Base-by-base conservation (phyloP, 1,284 basidiomycete species). In the Ceratobasidium sp. region DNA sequence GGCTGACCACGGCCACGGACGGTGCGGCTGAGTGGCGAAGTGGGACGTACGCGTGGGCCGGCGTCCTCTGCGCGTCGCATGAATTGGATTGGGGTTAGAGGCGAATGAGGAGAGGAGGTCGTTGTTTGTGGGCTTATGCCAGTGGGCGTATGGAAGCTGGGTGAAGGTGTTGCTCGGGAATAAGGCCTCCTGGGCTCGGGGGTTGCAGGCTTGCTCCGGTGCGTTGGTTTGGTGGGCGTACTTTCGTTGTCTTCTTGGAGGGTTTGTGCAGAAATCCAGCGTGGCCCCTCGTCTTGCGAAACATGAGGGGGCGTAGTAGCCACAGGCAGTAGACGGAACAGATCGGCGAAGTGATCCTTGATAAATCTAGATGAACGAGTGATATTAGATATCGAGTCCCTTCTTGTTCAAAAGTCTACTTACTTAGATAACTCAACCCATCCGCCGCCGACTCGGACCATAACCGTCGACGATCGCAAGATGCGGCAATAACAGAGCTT, bases 371-470 rank as follows among this genome's bases (percentile, higher is more conserved):
- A 15, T n/a, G n/a, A 44, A 60, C 74, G 14, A 15, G 9, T n/a
- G 22, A 60, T 44, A 53, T n/a, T 29, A 65, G 62, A 64, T n/a
- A 48, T 47, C 53, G 44, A 60, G 57, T 9, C 7, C 22, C 14
- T 5, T 1, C 29, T 3, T 60, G 14, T n/a, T 53, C 51, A 53
- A 9, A 27, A n/a, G n/a, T 60, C 22, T 19, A 86, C 90, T 75
- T 81, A 95, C 94, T 90, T 95, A 14, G 93, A 94, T 74, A 97
- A 83, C 82, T 97, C 95, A 72, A 89, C 85, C 96, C 96, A 97
- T n/a, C 96, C 96, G 57, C 96, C 96, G 36, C 96, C 95, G 19
- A 97, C 94, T 76, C 95, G 89, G 51, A 98, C 95, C 96, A 98
- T 97, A 76, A 97, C 96, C 0, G 93, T 96, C 78, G 94, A 92